Percentiles rank a stretch among this genome's conserved stretches.
phyloP scores from a whole-genome alignment of 2,329 filamentous ascomycete species.

The Clarireedia hainanense region DNA sequence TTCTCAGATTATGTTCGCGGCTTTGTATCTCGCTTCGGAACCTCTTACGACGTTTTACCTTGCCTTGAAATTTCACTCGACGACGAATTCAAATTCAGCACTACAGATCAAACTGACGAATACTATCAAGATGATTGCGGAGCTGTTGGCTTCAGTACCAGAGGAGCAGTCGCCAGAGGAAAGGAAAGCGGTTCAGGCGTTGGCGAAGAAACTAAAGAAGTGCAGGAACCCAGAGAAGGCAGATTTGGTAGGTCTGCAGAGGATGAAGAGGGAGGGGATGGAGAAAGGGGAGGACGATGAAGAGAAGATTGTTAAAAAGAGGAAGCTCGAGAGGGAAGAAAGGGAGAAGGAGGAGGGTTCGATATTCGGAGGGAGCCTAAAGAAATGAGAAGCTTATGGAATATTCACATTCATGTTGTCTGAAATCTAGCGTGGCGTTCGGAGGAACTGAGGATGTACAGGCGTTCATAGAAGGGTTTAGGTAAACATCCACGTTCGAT shows the following conservation, averaged over 20 bases:
- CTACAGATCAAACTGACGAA: conserved; percentile 1
- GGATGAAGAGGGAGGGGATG: conserved; percentile 46
- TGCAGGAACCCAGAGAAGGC: conserved; percentile 69
- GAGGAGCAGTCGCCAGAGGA: conserved; percentile 25
- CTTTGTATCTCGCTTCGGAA: conserved; percentile 67
- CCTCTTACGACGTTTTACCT: conserved; percentile 39
- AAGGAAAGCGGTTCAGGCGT: conserved; percentile 43
- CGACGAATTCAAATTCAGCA: neutral
- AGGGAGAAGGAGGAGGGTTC: conserved; percentile 29
- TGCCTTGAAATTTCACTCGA: conserved; percentile 21
- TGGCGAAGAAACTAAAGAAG: conserved; percentile 62
- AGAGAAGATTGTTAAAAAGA: conserved; percentile 31
- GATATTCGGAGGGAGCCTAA: conserved; percentile 25
- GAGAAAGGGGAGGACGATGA: conserved; percentile 24
- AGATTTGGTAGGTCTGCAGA: conserved; percentile 57
- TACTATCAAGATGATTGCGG: neutral
- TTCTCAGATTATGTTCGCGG: conserved; percentile 84
- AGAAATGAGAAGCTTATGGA: conserved; percentile 9
- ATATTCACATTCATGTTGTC: neutral
- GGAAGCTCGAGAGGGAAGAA: conserved; percentile 34
- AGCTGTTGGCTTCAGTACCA: neutral
- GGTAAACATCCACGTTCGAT: neutral
- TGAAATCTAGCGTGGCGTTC: conserved; percentile 20
- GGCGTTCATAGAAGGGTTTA: neutral
- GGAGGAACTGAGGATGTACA: neutral